Evolutionary conservation across 2,329 filamentous ascomycete genomes (phyloP).

Genomic region (Hymenoscyphus occultus): DNA sequence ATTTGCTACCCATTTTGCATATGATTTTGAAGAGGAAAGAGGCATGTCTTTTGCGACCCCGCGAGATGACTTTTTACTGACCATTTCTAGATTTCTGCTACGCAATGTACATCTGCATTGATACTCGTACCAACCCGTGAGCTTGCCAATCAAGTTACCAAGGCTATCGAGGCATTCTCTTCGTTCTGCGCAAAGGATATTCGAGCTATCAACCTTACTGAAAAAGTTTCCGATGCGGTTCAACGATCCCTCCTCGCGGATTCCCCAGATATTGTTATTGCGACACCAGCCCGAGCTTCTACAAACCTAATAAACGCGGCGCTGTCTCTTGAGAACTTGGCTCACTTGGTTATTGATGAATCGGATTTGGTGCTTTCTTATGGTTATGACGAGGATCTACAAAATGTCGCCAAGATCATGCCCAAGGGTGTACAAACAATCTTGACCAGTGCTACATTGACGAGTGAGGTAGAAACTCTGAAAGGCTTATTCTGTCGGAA

Average conservation of each 20-base stretch:
- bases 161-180: constrained; percentile 72
- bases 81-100: constrained; percentile 44
- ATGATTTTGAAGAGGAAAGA: constrained; percentile 76
- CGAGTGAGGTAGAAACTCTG: constrained; percentile 79
- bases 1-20: constrained; percentile 85
- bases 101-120: constrained; percentile 65
- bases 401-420: constrained; percentile 71
- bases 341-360: constrained; percentile 82
- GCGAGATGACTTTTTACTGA: constrained; percentile 17
- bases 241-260: constrained; percentile 83
- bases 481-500: constrained; percentile 82
- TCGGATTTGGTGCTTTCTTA: constrained; percentile 92
- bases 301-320: constrained; percentile 72
- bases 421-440: constrained; percentile 86
- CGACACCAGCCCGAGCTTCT: constrained; percentile 82
- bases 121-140: constrained; percentile 94
- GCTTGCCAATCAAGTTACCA: constrained; percentile 86
- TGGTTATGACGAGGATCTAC: constrained; percentile 87
- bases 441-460: constrained; percentile 91
- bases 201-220: constrained; percentile 78
- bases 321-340: constrained; percentile 67
- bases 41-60: constrained; percentile 39
- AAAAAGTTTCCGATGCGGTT: constrained; percentile 86
- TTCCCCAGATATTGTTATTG: constrained; percentile 83
- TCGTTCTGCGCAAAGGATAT: constrained; percentile 83